Percentiles rank a stretch among this genome's conserved stretches.
Conservation (phyloP, 1,284 basidiomycete genomes). For the Tilletia caries region DNA sequence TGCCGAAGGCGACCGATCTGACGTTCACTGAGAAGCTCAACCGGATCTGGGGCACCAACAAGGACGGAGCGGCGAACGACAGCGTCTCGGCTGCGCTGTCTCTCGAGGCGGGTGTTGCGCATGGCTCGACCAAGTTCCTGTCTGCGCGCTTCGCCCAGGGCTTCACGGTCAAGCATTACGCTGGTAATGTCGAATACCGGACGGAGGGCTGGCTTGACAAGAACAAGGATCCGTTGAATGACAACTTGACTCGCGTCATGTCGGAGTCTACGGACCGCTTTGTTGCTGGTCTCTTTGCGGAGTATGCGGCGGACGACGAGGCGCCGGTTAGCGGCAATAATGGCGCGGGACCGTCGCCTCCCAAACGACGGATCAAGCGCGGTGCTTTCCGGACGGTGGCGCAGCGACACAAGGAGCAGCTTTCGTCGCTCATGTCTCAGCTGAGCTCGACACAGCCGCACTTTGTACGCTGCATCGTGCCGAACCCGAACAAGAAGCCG, state of each 20-base stretch:
- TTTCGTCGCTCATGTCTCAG: slow-evolving; percentile 85
- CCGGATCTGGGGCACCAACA: slow-evolving; percentile 44
- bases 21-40: slow-evolving; percentile 90
- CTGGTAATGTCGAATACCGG: slow-evolving; percentile 91
- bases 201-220: slow-evolving; percentile 98
- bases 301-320: slow-evolving; percentile 66
- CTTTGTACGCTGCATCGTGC: slow-evolving; percentile 97
- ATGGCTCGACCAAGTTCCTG: slow-evolving; percentile 67
- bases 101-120: slow-evolving; percentile 63
- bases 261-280: slow-evolving; percentile 78
- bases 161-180: slow-evolving; percentile 94
- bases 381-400: slow-evolving; percentile 95
- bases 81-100: slow-evolving; percentile 51
- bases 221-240: slow-evolving; percentile 98
- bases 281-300: slow-evolving; percentile 77
- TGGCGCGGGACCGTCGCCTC: slow-evolving; percentile 30
- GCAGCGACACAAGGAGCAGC: slow-evolving; percentile 94
- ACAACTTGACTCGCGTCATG: slow-evolving; percentile 86
- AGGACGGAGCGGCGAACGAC: slow-evolving; percentile 40
- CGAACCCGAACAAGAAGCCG: slow-evolving; percentile 87
- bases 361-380: slow-evolving; percentile 77
- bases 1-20: slow-evolving; percentile 93
- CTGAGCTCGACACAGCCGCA: slow-evolving; percentile 93
- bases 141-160: slow-evolving; percentile 83
- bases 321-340: slow-evolving; percentile 55